Base-by-base conservation (phyloP, 176 grass and related monocot genomes). In the Elaeis guineensis region DNA sequence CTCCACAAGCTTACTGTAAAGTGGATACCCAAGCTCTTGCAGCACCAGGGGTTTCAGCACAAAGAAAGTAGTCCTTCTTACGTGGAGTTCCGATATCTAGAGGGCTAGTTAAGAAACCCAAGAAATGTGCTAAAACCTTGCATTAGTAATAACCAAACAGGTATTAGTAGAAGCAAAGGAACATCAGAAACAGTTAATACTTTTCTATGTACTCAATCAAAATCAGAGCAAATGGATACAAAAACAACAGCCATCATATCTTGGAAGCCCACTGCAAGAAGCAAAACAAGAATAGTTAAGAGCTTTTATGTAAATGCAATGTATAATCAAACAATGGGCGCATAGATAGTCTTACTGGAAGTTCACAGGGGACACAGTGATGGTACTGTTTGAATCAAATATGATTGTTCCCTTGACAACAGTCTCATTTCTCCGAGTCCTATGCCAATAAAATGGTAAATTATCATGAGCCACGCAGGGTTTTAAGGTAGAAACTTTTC, bases 1-100 rank as follows among this genome's bases (percentile, higher is more conserved):
- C 71, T 68, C 58, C 56, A 64, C 55, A 79, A 61, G 55, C 87
- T 86, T 98, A 98, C 94, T 81, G 88, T 67, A 98, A 76, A 57
- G 94, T 92, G 61, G 94, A 89, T 61, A 98, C 79, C 88, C 94
- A 98, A 76, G 88, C 88, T 72, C 89, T 98, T 22, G 94, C 82
- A 6, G 85, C 88, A 77, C 76, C 79, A 71, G 88, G 94, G 64
- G 94, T 92, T 78, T 98, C 94, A 63, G 94, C 82, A 54, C 94
- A 98, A 71, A 98, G 85, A 59, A 98, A 98, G 58, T 98, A 98
- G 73, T 98, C 94, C 59, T 92, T 98, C 66, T 98, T 98, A 61
- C 92, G 82, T 70, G 85, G 94, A 76, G 88, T 98, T 79, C 84
- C 94, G 25, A 93, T 89, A 65, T 92, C 94, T 92, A 72, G 17